A percentile compares a stretch with the other conserved stretches of the same genome.
phyloP scores from a whole-genome alignment of 768 basidiomycete genomes.

The Mycena latifolia region DNA sequence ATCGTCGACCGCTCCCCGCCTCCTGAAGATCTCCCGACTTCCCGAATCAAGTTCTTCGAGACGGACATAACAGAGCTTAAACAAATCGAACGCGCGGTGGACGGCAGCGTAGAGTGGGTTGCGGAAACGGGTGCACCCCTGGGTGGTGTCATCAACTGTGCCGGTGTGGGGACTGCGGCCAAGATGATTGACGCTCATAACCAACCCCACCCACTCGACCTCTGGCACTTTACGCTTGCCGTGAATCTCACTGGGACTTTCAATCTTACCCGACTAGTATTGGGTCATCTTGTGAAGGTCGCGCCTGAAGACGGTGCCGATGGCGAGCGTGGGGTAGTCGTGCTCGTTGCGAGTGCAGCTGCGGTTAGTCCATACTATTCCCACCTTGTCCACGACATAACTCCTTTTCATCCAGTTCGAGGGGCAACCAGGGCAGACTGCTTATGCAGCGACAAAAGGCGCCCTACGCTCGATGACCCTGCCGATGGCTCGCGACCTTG shows the following conservation, averaged over 20 bases:
- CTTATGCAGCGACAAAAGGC: conserved; percentile 70
- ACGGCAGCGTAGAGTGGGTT: conserved; percentile 54
- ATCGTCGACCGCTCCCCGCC: conserved; percentile 63
- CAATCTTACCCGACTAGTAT: conserved; percentile 67
- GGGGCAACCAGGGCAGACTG: conserved; percentile 69
- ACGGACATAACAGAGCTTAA: conserved; percentile 54
- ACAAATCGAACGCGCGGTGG: conserved; percentile 54
- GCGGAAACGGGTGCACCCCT: conserved; percentile 55
- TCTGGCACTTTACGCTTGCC: conserved; percentile 64
- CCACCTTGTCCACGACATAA: not conserved
- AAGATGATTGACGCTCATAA: conserved; percentile 63
- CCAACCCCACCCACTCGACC: conserved; percentile 60
- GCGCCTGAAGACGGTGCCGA: conserved; percentile 59
- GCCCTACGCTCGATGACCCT: conserved; percentile 69
- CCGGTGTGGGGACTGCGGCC: conserved; percentile 59
- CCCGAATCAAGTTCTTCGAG: conserved; percentile 52
- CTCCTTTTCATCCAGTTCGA: conserved; percentile 54
- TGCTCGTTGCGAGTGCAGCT: conserved; percentile 67
- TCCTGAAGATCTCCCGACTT: conserved; percentile 39
- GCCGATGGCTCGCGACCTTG: conserved; percentile 71
- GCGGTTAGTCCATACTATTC: conserved; percentile 51
- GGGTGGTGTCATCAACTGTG: conserved; percentile 73
- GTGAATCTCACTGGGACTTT: conserved; percentile 72
- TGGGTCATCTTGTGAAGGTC: conserved; percentile 62
- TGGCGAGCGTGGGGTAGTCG: conserved; percentile 69